Evolutionary conservation across 371 early-diverging fungal species (phyloP).

Genomic region (Rhizomucor miehei): DNA sequence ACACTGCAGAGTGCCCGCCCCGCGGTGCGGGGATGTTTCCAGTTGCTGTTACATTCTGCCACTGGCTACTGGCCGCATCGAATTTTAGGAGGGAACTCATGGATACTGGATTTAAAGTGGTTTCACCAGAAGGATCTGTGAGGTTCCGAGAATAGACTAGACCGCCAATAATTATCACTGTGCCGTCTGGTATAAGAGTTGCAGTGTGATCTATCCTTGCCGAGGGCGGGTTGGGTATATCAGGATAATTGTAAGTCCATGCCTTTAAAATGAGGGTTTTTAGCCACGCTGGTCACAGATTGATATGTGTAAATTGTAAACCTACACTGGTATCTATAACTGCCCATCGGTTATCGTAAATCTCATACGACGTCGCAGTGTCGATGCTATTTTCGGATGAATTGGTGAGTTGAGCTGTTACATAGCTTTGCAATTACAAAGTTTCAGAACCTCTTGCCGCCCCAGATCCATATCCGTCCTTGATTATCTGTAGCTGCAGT

Average conservation of each 20-base stretch:
- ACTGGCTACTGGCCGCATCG: slow-evolving; percentile 24
- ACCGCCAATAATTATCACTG: slow-evolving; percentile 26
- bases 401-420: neutral
- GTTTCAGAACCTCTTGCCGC: slow-evolving; percentile 28
- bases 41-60: slow-evolving; percentile 36
- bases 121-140: slow-evolving; percentile 26
- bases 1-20: slow-evolving; percentile 38
- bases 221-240: slow-evolving; percentile 6
- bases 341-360: slow-evolving; percentile 26
- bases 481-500: slow-evolving; percentile 28
- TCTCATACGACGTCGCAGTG: neutral
- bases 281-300: too few species aligned
- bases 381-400: too few species aligned
- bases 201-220: slow-evolving; percentile 17
- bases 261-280: neutral
- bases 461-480: slow-evolving; percentile 40
- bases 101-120: slow-evolving; percentile 33
- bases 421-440: neutral
- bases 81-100: slow-evolving; percentile 34
- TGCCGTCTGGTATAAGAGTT: slow-evolving; percentile 25
- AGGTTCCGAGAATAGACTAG: slow-evolving; percentile 17
- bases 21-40: slow-evolving; percentile 47
- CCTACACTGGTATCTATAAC: slow-evolving; percentile 30
- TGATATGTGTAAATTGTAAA: slow-evolving; percentile 10
- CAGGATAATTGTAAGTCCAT: slow-evolving; percentile 11